phyloP scores from a whole-genome alignment of 371 early-diverging fungal species.

The Batrachochytrium dendrobatidis region DNA sequence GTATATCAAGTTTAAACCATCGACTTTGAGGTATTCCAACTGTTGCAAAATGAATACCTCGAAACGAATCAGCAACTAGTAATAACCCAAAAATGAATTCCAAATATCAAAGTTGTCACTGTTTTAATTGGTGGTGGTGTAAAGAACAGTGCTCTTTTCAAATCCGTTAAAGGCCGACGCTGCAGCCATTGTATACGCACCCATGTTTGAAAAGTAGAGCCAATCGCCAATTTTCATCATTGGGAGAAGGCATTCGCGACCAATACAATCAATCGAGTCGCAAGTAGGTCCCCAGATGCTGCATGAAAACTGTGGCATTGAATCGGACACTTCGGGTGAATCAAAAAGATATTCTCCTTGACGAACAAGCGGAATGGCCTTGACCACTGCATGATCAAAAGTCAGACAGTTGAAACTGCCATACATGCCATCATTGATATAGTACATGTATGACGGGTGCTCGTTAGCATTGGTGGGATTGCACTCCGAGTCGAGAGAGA shows the following conservation, averaged over 20 bases:
- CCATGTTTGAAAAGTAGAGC: slow-evolving; percentile 93
- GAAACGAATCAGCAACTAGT: too few species aligned
- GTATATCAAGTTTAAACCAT: too few species aligned
- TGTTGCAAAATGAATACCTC: too few species aligned
- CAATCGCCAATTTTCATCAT: slow-evolving; percentile 90
- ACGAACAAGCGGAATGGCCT: slow-evolving; percentile 58
- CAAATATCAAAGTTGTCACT: too few species aligned
- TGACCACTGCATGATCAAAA: slow-evolving; percentile 86
- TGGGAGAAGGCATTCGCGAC: slow-evolving; percentile 61
- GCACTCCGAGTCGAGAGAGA: slow-evolving; percentile 4
- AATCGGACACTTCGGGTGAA: slow-evolving; percentile 1
- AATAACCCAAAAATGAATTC: too few species aligned
- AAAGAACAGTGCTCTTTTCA: slow-evolving; percentile 70
- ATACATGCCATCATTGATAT: slow-evolving; percentile 97
- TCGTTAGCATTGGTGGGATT: slow-evolving; percentile 28
- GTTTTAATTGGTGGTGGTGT: slow-evolving; percentile 83
- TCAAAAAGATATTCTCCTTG: slow-evolving; percentile 43
- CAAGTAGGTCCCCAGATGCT: slow-evolving; percentile 98
- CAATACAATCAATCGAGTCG: slow-evolving; percentile 94
- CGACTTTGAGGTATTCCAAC: too few species aligned
- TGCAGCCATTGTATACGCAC: slow-evolving; percentile 90
- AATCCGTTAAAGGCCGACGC: slow-evolving; percentile 76
- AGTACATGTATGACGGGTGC: slow-evolving; percentile 79
- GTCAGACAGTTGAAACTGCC: slow-evolving; percentile 96
- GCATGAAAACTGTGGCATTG: slow-evolving; percentile 43